phyloP scores from a whole-genome alignment of 345 rosid genomes.

The Murraya paniculata region DNA sequence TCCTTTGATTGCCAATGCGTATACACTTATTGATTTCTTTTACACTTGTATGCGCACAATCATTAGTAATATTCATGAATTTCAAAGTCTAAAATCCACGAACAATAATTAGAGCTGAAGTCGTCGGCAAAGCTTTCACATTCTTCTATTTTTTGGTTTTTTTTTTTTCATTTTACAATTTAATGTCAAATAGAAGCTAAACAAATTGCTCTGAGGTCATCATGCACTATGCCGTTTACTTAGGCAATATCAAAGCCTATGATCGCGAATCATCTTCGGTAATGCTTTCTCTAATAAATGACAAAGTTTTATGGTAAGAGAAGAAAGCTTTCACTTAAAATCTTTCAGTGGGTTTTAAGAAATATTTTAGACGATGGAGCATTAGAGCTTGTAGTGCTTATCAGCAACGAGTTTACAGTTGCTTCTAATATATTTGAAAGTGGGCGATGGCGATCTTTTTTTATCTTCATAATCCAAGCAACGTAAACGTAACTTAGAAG shows the following conservation, averaged over 20 bases:
- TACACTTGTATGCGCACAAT: not conserved
- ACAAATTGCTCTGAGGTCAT: slow-evolving; percentile 21
- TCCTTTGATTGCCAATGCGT: not conserved
- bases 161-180: not conserved
- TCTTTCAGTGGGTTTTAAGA: not conserved
- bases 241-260: not conserved
- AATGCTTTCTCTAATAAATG: not conserved
- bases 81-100: not conserved
- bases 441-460: not conserved
- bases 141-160: not conserved
- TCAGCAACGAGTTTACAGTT: not conserved
- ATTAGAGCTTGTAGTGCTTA: not conserved
- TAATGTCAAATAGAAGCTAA: slow-evolving; percentile 7
- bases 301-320: not conserved
- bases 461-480: not conserved
- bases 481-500: too few relatives aligned
- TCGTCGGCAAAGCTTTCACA: slow-evolving; percentile 3
- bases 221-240: slow-evolving; percentile 18
- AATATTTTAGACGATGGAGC: not conserved
- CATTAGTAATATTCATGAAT: not conserved
- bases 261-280: not conserved
- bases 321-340: not conserved
- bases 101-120: not conserved
- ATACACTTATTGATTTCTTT: not conserved
- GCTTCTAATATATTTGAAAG: not conserved